Evolutionary conservation across 2,329 filamentous ascomycete species (phyloP), one percentile per base, ranked within the genome.

Genomic region (Aurifilum marmelostoma): DNA sequence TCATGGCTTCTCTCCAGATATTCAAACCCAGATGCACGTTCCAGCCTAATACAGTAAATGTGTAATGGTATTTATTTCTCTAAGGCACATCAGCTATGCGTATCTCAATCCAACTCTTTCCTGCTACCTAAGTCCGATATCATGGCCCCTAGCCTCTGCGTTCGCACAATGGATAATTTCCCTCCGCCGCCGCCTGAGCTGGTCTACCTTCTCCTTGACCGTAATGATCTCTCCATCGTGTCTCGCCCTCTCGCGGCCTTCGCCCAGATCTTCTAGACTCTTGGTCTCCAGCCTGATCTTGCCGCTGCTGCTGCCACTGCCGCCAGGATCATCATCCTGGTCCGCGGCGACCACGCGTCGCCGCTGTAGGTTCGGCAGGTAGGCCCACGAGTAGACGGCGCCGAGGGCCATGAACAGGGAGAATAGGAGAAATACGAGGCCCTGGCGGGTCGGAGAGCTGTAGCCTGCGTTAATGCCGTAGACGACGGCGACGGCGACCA

Each of bases 381-480:
- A 86, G 1, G 82, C 83, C 84, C 84, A 86, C 12, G 83, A 83
- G 74, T 80, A 85, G 41, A 85, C 72, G 41, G 84, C 84, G 3
- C 84, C 84, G 11, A 84, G 74, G 21, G 80, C 79, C 67, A 84
- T 84, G 67, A 85, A 81, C 11, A 82, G 80, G 11, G 83, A 83
- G 69, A 86, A 86, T 1, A 86, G 77, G 18, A 86, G 73, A 69
- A 85, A 85, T 52, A 85, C 80, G 37, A 86, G 80, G 0, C 83
- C 83, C 71, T 86, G 84, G 1, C 81, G 79, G 3, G 77, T 81
- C 1, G 76, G 63, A 67, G 78, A 80, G 54, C 75, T 73, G 75
- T 85, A 85, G 18, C 80, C 78, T 21, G 76, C 72, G 74, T 85
- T 84, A 75, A 86, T 84, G 67, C 81, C 83, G 72, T 83, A 85